These are phyloP conservation scores for Ascochyta viciae-villosae DNA, from an alignment of 2,329 filamentous ascomycete species.

Conservation along the genomic window DNA sequence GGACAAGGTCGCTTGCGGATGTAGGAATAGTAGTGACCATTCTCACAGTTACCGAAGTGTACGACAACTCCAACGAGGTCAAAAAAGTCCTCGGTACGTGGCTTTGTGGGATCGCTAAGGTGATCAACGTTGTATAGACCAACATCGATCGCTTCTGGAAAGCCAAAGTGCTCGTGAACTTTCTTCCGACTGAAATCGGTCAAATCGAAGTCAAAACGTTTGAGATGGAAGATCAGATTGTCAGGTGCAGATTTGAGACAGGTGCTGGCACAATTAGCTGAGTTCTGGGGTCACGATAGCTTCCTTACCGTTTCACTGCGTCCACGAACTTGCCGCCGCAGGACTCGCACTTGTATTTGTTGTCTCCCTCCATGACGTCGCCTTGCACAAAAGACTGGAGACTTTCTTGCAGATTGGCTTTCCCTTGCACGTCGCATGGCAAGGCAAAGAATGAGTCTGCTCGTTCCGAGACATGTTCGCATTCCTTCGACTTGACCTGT, in stretches of 20 bases:
- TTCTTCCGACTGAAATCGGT: constrained; percentile 82
- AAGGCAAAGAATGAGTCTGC: constrained; percentile 93
- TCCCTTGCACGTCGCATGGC: constrained; percentile 95
- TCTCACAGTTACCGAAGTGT: constrained; percentile 90
- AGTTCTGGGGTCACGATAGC: background rate
- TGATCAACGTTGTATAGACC: constrained; percentile 87
- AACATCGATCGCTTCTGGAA: constrained; percentile 85
- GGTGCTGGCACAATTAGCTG: constrained; percentile 60
- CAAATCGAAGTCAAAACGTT: constrained; percentile 83
- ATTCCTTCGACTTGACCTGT: constrained; percentile 95
- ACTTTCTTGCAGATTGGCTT: constrained; percentile 81
- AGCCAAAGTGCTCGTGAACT: constrained; percentile 94
- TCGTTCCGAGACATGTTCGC: constrained; percentile 88
- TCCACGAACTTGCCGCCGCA: constrained; percentile 85
- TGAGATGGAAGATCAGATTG: constrained; percentile 94
- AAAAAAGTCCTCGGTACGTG: constrained; percentile 75
- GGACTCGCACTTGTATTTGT: constrained; percentile 95
- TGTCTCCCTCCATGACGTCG: constrained; percentile 96
- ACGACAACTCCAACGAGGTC: constrained; percentile 95
- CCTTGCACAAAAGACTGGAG: constrained; percentile 94
- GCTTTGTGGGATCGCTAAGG: constrained; percentile 68
- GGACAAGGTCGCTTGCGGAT: constrained; percentile 77
- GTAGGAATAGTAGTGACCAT: constrained; percentile 97
- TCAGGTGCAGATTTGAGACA: constrained; percentile 93
- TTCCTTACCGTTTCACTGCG: constrained; percentile 78